Conservation (phyloP, 106 monocot genomes). For the Xerophyta viscosa region DNA sequence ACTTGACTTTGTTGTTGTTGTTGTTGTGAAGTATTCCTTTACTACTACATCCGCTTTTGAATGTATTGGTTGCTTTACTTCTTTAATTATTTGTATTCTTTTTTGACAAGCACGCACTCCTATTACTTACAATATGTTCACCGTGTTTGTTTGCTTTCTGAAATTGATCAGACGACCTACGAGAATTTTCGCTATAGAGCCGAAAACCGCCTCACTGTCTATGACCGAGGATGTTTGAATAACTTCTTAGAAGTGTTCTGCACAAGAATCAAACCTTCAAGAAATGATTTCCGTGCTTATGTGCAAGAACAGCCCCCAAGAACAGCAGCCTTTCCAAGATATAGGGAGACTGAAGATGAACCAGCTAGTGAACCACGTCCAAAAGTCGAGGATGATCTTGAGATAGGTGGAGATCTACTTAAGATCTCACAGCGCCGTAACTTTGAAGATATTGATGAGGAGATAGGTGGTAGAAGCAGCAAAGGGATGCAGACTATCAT, state of each 20-base stretch:
- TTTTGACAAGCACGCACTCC: no score
- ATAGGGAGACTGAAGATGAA: slow-evolving; percentile 32
- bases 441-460: slow-evolving; percentile 45
- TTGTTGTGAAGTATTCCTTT: no score
- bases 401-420: slow-evolving; percentile 71
- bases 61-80: no score
- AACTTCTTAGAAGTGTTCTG: slow-evolving; percentile 90
- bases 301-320: slow-evolving; percentile 38
- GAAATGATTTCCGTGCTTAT: slow-evolving; percentile 51
- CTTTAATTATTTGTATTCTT: no score
- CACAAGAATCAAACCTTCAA: slow-evolving; percentile 52
- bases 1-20: no score
- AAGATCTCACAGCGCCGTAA: slow-evolving; percentile 64
- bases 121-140: no score
- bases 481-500: slow-evolving; percentile 8
- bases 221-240: slow-evolving; percentile 55
- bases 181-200: slow-evolving; percentile 91
- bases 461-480: slow-evolving; percentile 27
- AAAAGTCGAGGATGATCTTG: slow-evolving; percentile 90
- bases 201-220: slow-evolving; percentile 55
- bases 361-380: slow-evolving; percentile 40
- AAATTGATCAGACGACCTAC: slow-evolving; percentile 83
- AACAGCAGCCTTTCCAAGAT: slow-evolving; percentile 10
- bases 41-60: no score
- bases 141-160: slow-evolving; percentile 9